Evolutionary conservation across 2,329 filamentous ascomycete species (phyloP), one percentile per base, ranked within the genome.

Genomic region (Curvularia sp.): DNA sequence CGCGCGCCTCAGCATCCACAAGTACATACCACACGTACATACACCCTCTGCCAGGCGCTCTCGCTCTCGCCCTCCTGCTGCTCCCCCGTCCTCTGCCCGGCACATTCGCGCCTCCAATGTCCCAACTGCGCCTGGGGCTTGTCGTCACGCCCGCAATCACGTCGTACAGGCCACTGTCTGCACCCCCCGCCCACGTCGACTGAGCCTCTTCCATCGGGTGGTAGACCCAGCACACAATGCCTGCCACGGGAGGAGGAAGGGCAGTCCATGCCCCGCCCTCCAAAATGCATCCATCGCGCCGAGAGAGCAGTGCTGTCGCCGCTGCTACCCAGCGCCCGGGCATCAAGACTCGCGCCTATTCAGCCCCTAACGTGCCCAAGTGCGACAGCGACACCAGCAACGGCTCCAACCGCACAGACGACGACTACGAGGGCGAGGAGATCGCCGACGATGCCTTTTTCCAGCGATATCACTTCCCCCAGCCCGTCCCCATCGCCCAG

Each of bases 381-480:
- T 58, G 53, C 66, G 67, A 64, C 49, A 51, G 58, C 59, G 66
- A 69, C 18, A 54, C 54, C 22, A 58, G 57, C 60, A 55, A 66
- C 26, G 64, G 66, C 49, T 51, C 62, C n/a, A 58, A 41, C 54
- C 54, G 62, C 60, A 48, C 85, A 85, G 1, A 87, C 89, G n/a
- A 89, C 84, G 88, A 90, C 88, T 68, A 64, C 50, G 75, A 75
- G 43, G 73, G 70, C 65, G 73, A 75, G 28, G 74, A 76, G 55
- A 78, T 78, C 42, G 68, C 72, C 26, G 66, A 67, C 63, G 77
- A 79, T 55, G 71, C 74, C 61, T 79, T 79, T 72, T 79, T 78
- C 71, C 76, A 78, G 69, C 74, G 76, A 53, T 78, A 75, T 68
- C 73, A 76, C 66, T 71, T 77, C 67, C 70, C 75, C 65, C 70